phyloP scores from a whole-genome alignment of 1,284 basidiomycete species.

The Cutaneotrichosporon sp. region DNA sequence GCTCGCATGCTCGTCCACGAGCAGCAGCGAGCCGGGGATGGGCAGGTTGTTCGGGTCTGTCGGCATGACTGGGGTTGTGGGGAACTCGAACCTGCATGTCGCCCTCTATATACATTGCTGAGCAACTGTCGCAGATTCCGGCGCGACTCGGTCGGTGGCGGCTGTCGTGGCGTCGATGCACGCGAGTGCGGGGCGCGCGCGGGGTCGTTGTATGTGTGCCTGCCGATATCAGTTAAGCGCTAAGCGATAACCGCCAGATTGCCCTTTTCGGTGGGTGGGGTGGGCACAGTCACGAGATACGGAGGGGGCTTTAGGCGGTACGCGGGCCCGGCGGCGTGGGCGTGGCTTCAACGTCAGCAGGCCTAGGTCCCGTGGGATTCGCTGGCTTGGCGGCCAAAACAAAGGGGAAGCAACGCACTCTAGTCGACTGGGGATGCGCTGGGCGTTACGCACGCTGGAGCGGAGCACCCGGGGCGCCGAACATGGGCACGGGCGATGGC shows the following conservation, averaged over 20 bases:
- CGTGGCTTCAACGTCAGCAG: no score
- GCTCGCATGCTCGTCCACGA: conserved; percentile 18
- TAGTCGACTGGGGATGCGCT: no score
- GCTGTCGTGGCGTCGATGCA: not conserved
- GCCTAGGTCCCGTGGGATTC: no score
- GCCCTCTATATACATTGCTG: not conserved
- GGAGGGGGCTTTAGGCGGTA: no score
- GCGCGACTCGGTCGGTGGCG: not conserved
- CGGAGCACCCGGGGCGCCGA: no score
- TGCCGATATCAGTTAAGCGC: conserved; percentile 1
- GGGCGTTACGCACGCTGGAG: no score
- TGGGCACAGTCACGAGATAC: not conserved
- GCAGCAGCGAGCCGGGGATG: conserved; percentile 28
- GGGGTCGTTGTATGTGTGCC: not conserved
- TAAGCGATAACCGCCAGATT: not conserved
- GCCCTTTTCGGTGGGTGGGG: not conserved
- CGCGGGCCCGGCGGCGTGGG: no score
- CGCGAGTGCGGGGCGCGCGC: not conserved
- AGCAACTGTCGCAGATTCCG: no score
- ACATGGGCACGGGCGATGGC: no score
- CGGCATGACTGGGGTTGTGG: not conserved
- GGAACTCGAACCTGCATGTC: not conserved
- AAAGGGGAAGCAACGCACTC: no score
- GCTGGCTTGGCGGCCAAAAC: no score
- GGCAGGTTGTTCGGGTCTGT: conserved; percentile 14